phyloP scores from a whole-genome alignment of 177 flowering plant species.

The Tripterygium wilfordii region DNA sequence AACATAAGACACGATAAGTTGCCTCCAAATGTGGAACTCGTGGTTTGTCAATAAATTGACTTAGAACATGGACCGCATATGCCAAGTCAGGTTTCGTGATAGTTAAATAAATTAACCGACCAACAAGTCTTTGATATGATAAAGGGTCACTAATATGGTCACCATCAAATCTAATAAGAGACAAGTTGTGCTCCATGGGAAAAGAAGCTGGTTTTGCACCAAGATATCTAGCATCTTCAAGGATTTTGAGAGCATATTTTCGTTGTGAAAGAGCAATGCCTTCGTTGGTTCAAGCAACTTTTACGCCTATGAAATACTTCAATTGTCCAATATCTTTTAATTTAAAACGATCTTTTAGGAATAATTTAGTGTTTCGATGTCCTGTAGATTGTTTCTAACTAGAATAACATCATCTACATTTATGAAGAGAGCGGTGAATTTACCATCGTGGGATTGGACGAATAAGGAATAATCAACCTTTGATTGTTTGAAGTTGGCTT shows the following conservation, averaged over 20 bases:
- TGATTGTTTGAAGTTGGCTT: conserved; percentile 2
- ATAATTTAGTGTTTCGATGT: conserved; percentile 10
- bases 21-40: background rate
- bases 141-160: background rate
- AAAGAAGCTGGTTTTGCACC: conserved; percentile 8
- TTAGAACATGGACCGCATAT: background rate
- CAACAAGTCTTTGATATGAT: conserved; percentile 3
- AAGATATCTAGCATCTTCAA: background rate
- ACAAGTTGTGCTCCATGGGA: conserved; percentile 4
- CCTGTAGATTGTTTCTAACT: conserved; percentile 8
- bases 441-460: background rate
- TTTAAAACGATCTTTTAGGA: conserved; percentile 4
- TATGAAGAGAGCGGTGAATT: conserved; percentile 6
- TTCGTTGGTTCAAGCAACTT: conserved; percentile 3
- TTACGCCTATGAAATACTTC: conserved; percentile 8
- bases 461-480: too few relatives aligned
- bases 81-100: background rate
- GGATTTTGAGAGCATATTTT: conserved; percentile 1
- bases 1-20: background rate
- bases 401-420: conserved; percentile 11
- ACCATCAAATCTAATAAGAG: conserved; percentile 3
- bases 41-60: conserved; percentile 6
- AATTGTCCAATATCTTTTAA: conserved; percentile 8
- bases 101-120: conserved; percentile 1
- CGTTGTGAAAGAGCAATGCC: conserved; percentile 4